Percentiles rank a stretch among this genome's conserved stretches.
Conservation (phyloP, 768 basidiomycete genomes). For the Tremella fuciformis region DNA sequence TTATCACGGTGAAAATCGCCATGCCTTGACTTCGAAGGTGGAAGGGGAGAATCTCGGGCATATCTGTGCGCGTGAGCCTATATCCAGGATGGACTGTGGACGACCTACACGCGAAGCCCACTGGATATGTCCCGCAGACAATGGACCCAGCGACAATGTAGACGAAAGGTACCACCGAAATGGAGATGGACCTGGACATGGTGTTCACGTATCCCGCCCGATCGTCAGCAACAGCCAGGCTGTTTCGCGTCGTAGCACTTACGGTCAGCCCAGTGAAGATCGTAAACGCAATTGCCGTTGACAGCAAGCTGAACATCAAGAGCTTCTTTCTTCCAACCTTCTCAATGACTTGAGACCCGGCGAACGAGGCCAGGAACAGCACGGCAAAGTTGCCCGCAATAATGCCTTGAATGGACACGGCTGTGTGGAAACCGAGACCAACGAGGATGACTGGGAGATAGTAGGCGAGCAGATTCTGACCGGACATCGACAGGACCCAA, state of each 20-base stretch:
- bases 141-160: conserved; percentile 2
- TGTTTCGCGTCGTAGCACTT: neutral
- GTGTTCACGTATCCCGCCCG: no score
- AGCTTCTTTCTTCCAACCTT: conserved; percentile 16
- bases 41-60: conserved; percentile 15
- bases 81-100: no score
- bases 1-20: conserved; percentile 12
- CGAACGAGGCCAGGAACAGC: conserved; percentile 51
- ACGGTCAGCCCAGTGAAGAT: conserved; percentile 23
- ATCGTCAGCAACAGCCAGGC: no score
- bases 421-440: conserved; percentile 63
- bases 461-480: conserved; percentile 9
- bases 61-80: neutral
- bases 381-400: conserved; percentile 58
- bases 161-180: neutral
- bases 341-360: conserved; percentile 18
- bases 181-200: neutral
- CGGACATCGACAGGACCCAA: conserved; percentile 5
- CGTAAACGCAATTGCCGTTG: conserved; percentile 18
- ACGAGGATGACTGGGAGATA: conserved; percentile 58
- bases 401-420: conserved; percentile 57
- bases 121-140: neutral
- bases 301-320: conserved; percentile 17
- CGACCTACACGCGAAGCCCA: neutral
- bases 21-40: conserved; percentile 13